phyloP scores from a whole-genome alignment of 345 rosid genomes.

The Schrenkiella parvula region DNA sequence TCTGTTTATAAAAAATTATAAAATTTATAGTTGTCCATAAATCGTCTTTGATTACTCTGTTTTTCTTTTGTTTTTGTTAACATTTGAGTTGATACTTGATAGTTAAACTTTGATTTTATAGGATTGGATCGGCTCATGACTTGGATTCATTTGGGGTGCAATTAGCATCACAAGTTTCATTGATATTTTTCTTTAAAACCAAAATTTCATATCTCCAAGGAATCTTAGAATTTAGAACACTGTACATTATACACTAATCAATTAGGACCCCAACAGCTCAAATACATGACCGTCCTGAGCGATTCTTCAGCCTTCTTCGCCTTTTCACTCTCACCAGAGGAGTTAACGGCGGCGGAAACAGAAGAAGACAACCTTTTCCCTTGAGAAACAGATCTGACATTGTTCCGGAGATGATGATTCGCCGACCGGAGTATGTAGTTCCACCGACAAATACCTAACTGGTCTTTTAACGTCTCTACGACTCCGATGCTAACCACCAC shows the following conservation, averaged over 20 bases:
- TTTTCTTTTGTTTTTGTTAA: no score
- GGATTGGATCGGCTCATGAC: not conserved
- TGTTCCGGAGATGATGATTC: conserved; percentile 36
- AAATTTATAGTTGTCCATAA: no score
- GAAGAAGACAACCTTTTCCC: conserved; percentile 27
- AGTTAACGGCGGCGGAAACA: conserved; percentile 14
- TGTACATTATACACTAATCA: not conserved
- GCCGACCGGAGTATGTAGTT: conserved; percentile 37
- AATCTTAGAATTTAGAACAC: not conserved
- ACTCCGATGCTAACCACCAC: conserved; percentile 49
- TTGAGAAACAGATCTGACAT: conserved; percentile 33
- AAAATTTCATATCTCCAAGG: not conserved
- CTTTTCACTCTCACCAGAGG: conserved; percentile 30
- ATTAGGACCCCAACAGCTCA: conserved; percentile 82
- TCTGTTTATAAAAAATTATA: no score
- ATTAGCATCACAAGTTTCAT: not conserved
- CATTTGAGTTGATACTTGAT: no score
- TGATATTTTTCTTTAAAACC: not conserved
- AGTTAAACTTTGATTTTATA: no score
- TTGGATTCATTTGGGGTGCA: no score
- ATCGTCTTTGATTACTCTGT: no score
- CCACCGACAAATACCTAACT: conserved; percentile 47
- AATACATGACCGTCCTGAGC: conserved; percentile 66
- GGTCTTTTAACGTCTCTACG: conserved; percentile 54
- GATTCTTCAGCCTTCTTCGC: conserved; percentile 62